Base-by-base conservation (phyloP, 139 green algal genomes). In the Chlamydomonas urium region DNA sequence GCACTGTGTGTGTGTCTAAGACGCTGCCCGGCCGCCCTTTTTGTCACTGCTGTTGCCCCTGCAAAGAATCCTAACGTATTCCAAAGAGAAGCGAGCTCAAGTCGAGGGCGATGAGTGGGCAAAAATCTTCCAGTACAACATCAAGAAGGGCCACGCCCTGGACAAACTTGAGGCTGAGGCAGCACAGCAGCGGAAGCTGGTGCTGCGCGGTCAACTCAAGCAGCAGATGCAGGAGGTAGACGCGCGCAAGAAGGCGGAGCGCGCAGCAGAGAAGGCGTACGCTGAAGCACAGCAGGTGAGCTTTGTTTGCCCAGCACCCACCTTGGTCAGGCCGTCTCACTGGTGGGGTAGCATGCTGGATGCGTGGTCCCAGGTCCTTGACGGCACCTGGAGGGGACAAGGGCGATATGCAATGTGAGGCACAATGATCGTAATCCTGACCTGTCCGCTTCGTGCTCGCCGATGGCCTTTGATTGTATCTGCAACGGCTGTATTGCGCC, bases 91-190 rank as follows among this genome's bases (percentile, higher is more conserved):
- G 67, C 57, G 50, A 0, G 72, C 75, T 4, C 75, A 81, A 47
- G 47, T 77, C 26, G 71, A 71, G 2, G 75, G 71, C 5, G 75
- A 85, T n/a, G 79, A 85, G 72, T 85, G 79, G 79, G 71, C 79
- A 10, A 77, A 77, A 17, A 81, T 85, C 38, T 85, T 70, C 61
- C 47, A 75, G 38, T 75, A 75, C 58, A 73, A 65, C 38, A 75
- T 85, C 36, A 4, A 33, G 6, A 56, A 71, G 38, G 63, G 63
- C 4, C 10, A 74, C 19, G 37, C 5, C 6, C 57, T 69, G 28
- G 68, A 74, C 4, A 28, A 45, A 31, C n/a, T 45, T 21, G 68
- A 74, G 47, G 68, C 68, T 36, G 17, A 63, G 6, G 60, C 60
- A 67, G 33, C 32, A 14, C 38, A 31, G 29, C 4, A 45, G 33